phyloP scores from a whole-genome alignment of 1,284 basidiomycete species.

The Agaricales sp. region DNA sequence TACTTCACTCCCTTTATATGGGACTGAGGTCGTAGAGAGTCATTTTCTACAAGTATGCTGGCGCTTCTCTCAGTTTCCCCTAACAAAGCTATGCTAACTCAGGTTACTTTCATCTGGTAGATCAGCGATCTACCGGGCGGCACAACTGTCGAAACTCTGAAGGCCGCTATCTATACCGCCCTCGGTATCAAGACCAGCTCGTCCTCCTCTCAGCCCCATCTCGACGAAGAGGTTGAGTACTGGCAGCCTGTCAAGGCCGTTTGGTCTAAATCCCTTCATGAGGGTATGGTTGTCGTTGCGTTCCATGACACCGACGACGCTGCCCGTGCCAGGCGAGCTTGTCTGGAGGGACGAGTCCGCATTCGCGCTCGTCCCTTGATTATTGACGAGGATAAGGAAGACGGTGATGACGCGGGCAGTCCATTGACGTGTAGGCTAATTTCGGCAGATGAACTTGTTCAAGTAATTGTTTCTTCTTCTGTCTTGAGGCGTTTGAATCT shows the following conservation, averaged over 20 bases:
- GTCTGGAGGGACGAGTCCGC: neutral
- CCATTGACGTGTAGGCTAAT: neutral
- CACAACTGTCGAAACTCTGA: neutral
- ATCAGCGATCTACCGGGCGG: neutral
- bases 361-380: neutral
- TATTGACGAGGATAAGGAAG: neutral
- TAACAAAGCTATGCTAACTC: neutral
- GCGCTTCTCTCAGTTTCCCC: too few species aligned
- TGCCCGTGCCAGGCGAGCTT: neutral
- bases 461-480: neutral
- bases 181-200: neutral
- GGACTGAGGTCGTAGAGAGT: neutral
- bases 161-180: neutral
- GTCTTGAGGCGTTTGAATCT: neutral
- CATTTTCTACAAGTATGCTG: neutral
- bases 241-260: neutral
- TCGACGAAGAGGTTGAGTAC: neutral
- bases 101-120: neutral
- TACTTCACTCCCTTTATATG: neutral
- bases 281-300: neutral
- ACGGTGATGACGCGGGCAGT: too few species aligned
- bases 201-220: too few species aligned
- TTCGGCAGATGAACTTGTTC: neutral
- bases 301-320: neutral
- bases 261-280: neutral